Evolutionary conservation across 2,329 filamentous ascomycete genomes (phyloP).

Genomic region (Colletotrichum incanum): DNA sequence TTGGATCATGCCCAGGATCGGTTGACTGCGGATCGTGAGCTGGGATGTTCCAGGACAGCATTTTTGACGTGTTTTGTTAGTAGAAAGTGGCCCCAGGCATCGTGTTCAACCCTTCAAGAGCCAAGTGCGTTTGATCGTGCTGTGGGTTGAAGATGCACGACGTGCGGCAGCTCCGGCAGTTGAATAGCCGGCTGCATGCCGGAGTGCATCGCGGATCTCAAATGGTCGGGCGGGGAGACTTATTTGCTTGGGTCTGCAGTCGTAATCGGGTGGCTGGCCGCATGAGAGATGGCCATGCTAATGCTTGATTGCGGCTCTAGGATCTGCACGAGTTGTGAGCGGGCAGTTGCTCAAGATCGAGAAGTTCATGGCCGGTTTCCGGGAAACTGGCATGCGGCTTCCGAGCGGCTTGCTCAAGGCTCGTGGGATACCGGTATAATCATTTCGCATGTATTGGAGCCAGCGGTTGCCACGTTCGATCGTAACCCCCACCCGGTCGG

Average conservation of each 20-base stretch:
- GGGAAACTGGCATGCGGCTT: conserved; percentile 1
- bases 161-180: conserved; percentile 5
- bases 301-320: conserved; percentile 11
- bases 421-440: background rate
- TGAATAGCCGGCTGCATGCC: conserved; percentile 15
- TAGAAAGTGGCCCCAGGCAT: no score
- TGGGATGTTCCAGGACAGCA: conserved; percentile 2
- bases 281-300: conserved; percentile 19
- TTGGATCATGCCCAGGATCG: background rate
- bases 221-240: background rate
- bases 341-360: background rate
- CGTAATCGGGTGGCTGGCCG: conserved; percentile 21
- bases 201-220: conserved; percentile 14
- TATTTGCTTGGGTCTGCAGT: conserved; percentile 4
- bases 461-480: conserved; percentile 12
- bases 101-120: background rate
- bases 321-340: background rate
- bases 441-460: conserved; percentile 2
- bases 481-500: background rate
- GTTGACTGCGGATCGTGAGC: background rate
- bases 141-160: background rate
- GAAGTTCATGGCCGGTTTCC: background rate
- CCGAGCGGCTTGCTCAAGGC: background rate
- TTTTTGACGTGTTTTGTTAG: conserved; percentile 3
- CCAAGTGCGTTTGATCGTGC: background rate